Evolutionary conservation across 768 basidiomycete species (phyloP).

Genomic region (Phanerodontia chrysosporium): DNA sequence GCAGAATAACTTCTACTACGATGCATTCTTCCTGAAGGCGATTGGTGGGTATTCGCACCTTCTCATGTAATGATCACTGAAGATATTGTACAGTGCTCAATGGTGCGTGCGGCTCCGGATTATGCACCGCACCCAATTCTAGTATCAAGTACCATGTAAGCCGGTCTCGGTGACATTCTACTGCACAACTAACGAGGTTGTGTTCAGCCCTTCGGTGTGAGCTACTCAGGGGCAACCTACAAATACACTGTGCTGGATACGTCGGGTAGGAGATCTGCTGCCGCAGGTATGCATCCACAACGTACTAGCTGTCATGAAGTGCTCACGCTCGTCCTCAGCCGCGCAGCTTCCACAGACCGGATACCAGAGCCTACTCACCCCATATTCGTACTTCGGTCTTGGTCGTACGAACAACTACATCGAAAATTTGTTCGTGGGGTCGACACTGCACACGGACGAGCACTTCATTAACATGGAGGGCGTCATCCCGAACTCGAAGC

Average conservation of each 20-base stretch:
- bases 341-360: conserved; percentile 91
- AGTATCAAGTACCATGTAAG: conserved; percentile 71
- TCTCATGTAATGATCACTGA: too few relatives aligned
- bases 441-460: conserved; percentile 64
- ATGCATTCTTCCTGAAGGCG: conserved; percentile 97
- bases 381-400: conserved; percentile 94
- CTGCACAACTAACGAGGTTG: neutral
- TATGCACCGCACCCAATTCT: conserved; percentile 61
- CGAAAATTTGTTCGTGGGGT: conserved; percentile 95
- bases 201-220: conserved; percentile 83
- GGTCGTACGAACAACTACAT: conserved; percentile 99
- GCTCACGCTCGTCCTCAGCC: conserved; percentile 43
- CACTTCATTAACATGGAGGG: conserved; percentile 95
- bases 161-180: neutral
- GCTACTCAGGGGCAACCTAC: conserved; percentile 91
- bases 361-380: conserved; percentile 85
- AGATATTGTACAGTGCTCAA: conserved; percentile 85
- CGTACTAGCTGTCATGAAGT: neutral
- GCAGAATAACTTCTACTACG: conserved; percentile 97
- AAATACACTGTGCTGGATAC: conserved; percentile 97
- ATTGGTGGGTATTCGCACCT: conserved; percentile 68
- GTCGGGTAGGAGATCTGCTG: conserved; percentile 79
- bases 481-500: conserved; percentile 94
- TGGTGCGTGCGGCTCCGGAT: conserved; percentile 84
- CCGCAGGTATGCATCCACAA: conserved; percentile 62